Evolutionary conservation across 208 protist genomes (phyloP), one percentile per base, ranked within the genome.

Genomic region (Ichthyophonus hoferi): DNA sequence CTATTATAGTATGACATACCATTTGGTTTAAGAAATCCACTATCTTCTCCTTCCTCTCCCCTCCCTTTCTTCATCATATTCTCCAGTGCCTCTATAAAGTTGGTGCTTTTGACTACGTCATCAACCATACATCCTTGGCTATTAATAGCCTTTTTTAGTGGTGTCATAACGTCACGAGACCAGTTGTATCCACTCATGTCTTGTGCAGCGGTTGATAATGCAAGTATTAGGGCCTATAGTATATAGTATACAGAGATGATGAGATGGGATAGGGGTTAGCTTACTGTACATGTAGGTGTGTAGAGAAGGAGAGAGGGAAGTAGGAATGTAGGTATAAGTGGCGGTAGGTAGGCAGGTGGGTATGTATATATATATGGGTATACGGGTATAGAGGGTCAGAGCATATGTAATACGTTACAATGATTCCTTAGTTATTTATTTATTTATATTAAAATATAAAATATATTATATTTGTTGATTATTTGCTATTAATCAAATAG

Each of bases 131-230:
- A 85, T 50, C 81, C 81, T 24, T 34, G 33, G 12, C 33, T 12
- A 34, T 85, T 35, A 34, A 85, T 85, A 14, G 38, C 40, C 39
- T 14, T 17, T 12, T 58, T 31, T 14, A 85, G 41, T 24, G 39
- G 35, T n/a, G 38, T 7, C 17, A 17, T 17, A 7, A 41, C 17
- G 81, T 85, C 81, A n/a, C 81, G 81, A 33, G 39, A 58, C 81
- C 81, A 85, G 40, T 85, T 85, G 39, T 85, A 85, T 24, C 81
- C 81, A 0, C 33, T 14, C 81, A 85, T 85, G 17, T 0, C 39
- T 85, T 85, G 81, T 31, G 38, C 81, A n/a, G 38, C 17, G 24
- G 81, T 85, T 7, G n/a, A n/a, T 7, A 85, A 37, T 24, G 81
- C 81, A 58, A 24, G 24, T 7, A 24, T 24, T 40, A 39, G 35